Conservation (phyloP, 2,329 filamentous ascomycete genomes). For the Hymenoscyphus fraxineus region DNA sequence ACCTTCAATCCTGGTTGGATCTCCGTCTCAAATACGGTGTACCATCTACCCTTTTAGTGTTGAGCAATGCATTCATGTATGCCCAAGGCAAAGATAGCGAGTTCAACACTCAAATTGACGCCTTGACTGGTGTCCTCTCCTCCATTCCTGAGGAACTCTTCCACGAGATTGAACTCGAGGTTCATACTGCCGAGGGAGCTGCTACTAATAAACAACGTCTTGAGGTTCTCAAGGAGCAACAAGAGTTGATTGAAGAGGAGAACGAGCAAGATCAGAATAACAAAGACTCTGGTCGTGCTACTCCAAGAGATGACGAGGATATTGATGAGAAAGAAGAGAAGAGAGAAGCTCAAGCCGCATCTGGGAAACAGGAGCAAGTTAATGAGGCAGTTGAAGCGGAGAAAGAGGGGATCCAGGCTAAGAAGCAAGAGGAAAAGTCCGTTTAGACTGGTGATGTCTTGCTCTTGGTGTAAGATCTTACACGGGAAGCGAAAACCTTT, state of each 20-base stretch:
- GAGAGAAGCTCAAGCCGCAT: constrained; percentile 47
- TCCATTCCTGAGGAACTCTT: constrained; percentile 97
- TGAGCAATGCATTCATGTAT: constrained; percentile 98
- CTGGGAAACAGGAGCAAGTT: constrained; percentile 45
- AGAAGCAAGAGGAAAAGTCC: constrained; percentile 36
- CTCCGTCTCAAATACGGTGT: constrained; percentile 89
- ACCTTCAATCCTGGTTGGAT: constrained; percentile 91
- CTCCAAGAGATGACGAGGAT: constrained; percentile 80
- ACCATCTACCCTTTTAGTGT: constrained; percentile 90
- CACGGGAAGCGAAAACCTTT: no score
- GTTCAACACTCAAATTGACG: constrained; percentile 85
- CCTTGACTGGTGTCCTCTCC: constrained; percentile 84
- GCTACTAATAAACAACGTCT: constrained; percentile 99
- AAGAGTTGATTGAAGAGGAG: constrained; percentile 96
- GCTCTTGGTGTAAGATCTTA: background rate
- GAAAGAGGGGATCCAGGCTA: constrained; percentile 46
- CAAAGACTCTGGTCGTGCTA: constrained; percentile 68
- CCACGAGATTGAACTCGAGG: constrained; percentile 98
- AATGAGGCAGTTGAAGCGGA: constrained; percentile 54
- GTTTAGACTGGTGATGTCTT: background rate
- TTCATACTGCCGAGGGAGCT: constrained; percentile 92
- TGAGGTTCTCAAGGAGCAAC: constrained; percentile 96
- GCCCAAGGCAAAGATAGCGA: constrained; percentile 77
- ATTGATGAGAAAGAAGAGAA: constrained; percentile 93
- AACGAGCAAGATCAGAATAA: constrained; percentile 85